Evolutionary conservation across 2,329 filamentous ascomycete genomes (phyloP).

Genomic region (Colletotrichum sp.): DNA sequence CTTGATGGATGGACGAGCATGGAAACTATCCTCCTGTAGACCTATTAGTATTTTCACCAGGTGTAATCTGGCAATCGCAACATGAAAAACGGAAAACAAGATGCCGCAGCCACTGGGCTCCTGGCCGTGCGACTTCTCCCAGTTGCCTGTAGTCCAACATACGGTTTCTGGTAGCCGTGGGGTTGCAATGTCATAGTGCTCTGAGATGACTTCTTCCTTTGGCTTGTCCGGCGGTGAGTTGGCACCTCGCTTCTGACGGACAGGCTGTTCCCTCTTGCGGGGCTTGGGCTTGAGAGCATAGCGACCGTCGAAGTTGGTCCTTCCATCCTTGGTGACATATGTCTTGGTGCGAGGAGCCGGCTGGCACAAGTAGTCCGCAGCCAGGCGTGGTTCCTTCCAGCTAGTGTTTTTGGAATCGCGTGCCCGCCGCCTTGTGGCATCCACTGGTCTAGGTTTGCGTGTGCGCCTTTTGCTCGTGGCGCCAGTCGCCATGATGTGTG

Average conservation of each 20-base stretch:
- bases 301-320: background rate
- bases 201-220: background rate
- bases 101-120: conserved; percentile 6
- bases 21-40: conserved; percentile 84
- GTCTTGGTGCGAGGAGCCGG: background rate
- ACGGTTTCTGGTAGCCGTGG: background rate
- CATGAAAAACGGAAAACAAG: background rate
- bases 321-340: conserved; percentile 11
- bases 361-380: background rate
- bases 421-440: background rate
- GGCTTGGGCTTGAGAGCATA: background rate
- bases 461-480: background rate
- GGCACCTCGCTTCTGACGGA: background rate
- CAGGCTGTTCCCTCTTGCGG: background rate
- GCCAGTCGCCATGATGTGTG: background rate
- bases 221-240: background rate
- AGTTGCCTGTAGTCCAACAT: background rate
- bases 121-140: background rate
- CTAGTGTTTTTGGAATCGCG: background rate
- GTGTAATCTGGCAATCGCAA: background rate
- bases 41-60: background rate
- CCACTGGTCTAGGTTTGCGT: background rate
- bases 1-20: conserved; percentile 83
- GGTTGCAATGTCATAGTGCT: background rate
- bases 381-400: conserved; percentile 17